Evolutionary conservation across 2,329 filamentous ascomycete species (phyloP), one percentile per base, ranked within the genome.

Genomic region (Exserohilum rostratum): DNA sequence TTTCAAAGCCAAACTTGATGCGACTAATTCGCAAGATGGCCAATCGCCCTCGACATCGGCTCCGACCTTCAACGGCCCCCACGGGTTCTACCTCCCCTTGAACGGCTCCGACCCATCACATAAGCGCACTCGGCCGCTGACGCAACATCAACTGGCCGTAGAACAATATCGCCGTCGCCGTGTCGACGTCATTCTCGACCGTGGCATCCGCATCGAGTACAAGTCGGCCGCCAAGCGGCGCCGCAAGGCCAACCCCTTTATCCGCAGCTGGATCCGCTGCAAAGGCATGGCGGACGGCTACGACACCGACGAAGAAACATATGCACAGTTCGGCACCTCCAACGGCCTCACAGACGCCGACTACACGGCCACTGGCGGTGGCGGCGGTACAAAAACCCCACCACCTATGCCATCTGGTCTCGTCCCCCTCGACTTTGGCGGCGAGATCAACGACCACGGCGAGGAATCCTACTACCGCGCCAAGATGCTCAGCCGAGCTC

Each of bases 131-230:
- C 84, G 90, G 1, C 90, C 90, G 2, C 85, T 91, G 0, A 95
- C 90, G 0, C 89, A 90, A 31, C 90, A 95, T 73, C 90, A 95
- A 74, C 79, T 92, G 34, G 90, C 90, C 0, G 89, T 95, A 1
- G 90, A 92, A 72, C 84, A 87, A 50, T 92, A 93, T 73, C 83
- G 90, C 15, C 89, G 86, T 57, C 86, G 90, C 67, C 86, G 90
- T 5, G 90, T 93, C n/a, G 88, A 92, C 67, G 88, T 92, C 66
- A 90, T 91, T 46, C 83, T 95, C 13, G 88, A 91, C 62, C 85
- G 87, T n/a, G 87, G 88, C 27, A 78, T 93, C 30, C 85, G 88
- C 44, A 83, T 81, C 60, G 80, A 85, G 46, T 88, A 92, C 67
- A 84, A 87, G 68, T 80, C 80, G 50, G 83, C 86, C 11, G 85